A percentile compares a stretch with the other conserved stretches of the same genome.
Conservation (phyloP, 768 basidiomycete species). For the Erythrobasidium yunnanense region DNA sequence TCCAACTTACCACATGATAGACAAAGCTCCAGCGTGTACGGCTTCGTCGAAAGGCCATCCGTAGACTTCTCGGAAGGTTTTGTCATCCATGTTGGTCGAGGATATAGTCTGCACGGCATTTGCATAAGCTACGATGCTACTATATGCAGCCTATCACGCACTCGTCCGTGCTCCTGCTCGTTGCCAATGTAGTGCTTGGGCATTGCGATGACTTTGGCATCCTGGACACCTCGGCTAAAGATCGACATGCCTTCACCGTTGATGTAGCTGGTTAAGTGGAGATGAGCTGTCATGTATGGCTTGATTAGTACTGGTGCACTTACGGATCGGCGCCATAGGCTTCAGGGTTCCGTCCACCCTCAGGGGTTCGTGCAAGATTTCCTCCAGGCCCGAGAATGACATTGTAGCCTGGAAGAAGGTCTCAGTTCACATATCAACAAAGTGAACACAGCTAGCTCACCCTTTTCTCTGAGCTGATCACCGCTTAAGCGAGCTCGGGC, state of each 20-base stretch:
- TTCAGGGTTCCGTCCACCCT: neutral
- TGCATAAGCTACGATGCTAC: no score
- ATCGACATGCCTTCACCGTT: neutral
- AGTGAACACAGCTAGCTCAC: conserved; percentile 38
- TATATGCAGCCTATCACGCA: no score
- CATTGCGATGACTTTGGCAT: conserved; percentile 30
- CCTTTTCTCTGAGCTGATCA: conserved; percentile 67
- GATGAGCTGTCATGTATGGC: neutral
- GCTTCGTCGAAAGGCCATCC: conserved; percentile 41
- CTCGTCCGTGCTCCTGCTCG: conserved; percentile 45
- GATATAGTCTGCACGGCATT: conserved; percentile 44
- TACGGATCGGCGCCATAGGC: neutral
- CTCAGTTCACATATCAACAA: conserved; percentile 40
- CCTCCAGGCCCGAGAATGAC: conserved; percentile 46
- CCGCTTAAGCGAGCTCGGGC: conserved; percentile 68
- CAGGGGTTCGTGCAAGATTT: neutral
- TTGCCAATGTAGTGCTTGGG: conserved; percentile 30
- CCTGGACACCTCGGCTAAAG: conserved; percentile 32
- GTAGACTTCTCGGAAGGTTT: conserved; percentile 42
- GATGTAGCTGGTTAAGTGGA: neutral
- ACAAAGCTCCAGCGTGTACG: conserved; percentile 41
- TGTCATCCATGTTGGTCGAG: conserved; percentile 41
- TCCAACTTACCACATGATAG: conserved; percentile 39
- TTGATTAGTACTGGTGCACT: neutral
- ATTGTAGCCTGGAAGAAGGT: neutral